Percentiles rank a stretch among this genome's conserved stretches.
Evolutionary conservation across 139 green algal species (phyloP).

Genomic region (Tetraselmis chui): DNA sequence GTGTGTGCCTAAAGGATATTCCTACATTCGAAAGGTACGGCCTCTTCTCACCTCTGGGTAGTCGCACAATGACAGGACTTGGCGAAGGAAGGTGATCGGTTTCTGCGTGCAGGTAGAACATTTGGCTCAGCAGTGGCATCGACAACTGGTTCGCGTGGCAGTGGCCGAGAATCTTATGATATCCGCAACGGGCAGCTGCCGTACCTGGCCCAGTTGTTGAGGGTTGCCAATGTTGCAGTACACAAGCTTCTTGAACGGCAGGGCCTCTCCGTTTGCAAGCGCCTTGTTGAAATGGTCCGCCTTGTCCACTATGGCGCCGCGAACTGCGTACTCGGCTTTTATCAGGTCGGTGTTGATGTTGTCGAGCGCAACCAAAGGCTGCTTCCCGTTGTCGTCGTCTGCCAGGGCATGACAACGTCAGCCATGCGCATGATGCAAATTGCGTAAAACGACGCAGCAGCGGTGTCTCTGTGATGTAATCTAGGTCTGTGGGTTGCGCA

Average conservation of each 20-base stretch:
- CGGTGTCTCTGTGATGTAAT: too few relatives aligned
- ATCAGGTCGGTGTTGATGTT: slow-evolving; percentile 26
- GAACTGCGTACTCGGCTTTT: slow-evolving; percentile 67
- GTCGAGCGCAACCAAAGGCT: slow-evolving; percentile 4
- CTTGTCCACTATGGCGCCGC: slow-evolving; percentile 77
- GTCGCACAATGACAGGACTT: slow-evolving; percentile 80
- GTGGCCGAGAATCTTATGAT: neutral
- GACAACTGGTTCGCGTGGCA: too few relatives aligned
- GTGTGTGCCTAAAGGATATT: too few relatives aligned
- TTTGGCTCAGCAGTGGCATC: slow-evolving; percentile 72
- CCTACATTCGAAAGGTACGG: too few relatives aligned
- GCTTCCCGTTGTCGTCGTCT: too few relatives aligned
- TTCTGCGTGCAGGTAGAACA: too few relatives aligned
- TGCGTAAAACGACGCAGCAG: too few relatives aligned
- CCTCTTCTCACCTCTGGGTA: slow-evolving; percentile 67
- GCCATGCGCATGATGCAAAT: too few relatives aligned
- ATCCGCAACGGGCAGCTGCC: slow-evolving; percentile 27
- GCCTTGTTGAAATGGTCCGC: slow-evolving; percentile 60
- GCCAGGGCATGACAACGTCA: too few relatives aligned
- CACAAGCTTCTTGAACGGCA: slow-evolving; percentile 63
- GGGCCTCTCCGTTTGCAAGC: slow-evolving; percentile 49
- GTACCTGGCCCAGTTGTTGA: slow-evolving; percentile 61
- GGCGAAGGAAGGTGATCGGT: slow-evolving; percentile 84
- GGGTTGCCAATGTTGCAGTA: slow-evolving; percentile 91
- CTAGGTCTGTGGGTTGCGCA: too few relatives aligned